Evolutionary conservation across 106 monocot species (phyloP).

Genomic region (Dendrobium catenatum): DNA sequence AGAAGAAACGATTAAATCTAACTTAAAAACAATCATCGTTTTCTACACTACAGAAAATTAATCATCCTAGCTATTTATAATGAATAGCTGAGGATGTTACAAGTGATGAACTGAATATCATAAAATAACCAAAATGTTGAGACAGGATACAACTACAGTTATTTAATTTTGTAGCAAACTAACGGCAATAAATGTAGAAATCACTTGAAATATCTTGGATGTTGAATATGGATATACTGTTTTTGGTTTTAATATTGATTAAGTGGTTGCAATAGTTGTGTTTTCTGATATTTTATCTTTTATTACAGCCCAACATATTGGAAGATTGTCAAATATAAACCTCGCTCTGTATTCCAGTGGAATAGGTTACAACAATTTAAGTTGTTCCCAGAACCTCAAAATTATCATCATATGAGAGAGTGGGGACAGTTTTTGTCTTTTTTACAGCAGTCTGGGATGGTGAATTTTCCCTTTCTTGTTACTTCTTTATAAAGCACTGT

Average conservation of each 20-base stretch:
- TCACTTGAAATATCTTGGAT: not conserved
- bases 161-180: too few relatives aligned
- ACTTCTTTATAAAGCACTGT: not conserved
- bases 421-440: slow-evolving; percentile 6
- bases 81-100: too few relatives aligned
- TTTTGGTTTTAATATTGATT: not conserved
- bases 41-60: too few relatives aligned
- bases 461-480: not conserved
- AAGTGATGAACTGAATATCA: too few relatives aligned
- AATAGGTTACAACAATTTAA: not conserved
- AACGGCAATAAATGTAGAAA: too few relatives aligned
- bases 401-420: not conserved
- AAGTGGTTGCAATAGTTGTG: not conserved
- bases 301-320: not conserved
- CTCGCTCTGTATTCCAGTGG: not conserved
- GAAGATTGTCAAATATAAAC: not conserved
- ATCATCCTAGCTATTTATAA: too few relatives aligned
- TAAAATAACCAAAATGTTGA: too few relatives aligned
- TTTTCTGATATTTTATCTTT: not conserved
- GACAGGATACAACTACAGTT: too few relatives aligned
- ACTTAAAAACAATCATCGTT: too few relatives aligned
- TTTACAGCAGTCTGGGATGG: not conserved
- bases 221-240: not conserved
- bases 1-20: too few relatives aligned
- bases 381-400: slow-evolving; percentile 3